Evolutionary conservation across 139 green algal genomes (phyloP).

Genomic region (Tetratostichococcus sp.): DNA sequence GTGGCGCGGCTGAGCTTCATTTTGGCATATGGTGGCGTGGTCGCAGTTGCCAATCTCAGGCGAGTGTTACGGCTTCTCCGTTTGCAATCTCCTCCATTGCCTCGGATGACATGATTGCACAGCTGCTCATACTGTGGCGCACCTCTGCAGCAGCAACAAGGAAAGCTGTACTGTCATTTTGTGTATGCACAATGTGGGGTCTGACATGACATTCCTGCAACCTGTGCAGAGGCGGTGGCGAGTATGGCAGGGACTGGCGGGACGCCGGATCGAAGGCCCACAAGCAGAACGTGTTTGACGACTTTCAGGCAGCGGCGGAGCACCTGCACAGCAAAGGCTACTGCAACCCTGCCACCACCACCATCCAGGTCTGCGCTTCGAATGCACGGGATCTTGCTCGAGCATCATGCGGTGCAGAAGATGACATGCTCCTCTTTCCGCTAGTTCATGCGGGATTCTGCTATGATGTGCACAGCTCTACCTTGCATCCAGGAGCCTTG

Average conservation of each 20-base stretch:
- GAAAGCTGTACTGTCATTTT: neutral
- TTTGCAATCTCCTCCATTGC: no score
- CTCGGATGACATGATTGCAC: no score
- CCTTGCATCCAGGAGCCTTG: no score
- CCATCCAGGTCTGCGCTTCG: slow-evolving; percentile 45
- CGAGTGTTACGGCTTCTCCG: neutral
- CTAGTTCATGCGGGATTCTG: no score
- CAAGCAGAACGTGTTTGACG: slow-evolving; percentile 91
- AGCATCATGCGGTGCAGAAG: no score
- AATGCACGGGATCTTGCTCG: no score
- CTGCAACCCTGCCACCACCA: slow-evolving; percentile 50
- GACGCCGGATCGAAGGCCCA: slow-evolving; percentile 62
- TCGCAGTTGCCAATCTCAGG: slow-evolving; percentile 75
- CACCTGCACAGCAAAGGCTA: slow-evolving; percentile 57
- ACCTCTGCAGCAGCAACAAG: neutral
- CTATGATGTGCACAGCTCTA: no score
- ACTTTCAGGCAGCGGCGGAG: slow-evolving; percentile 77
- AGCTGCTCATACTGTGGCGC: no score
- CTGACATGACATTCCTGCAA: no score
- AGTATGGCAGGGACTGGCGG: slow-evolving; percentile 89
- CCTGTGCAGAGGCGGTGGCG: slow-evolving; percentile 64
- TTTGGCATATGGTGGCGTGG: slow-evolving; percentile 56
- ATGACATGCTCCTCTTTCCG: no score
- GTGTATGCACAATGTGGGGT: no score
- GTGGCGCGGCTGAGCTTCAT: slow-evolving; percentile 52